A percentile compares a stretch with the other conserved stretches of the same genome.
These are phyloP conservation scores for Phoma sp. DNA, from an alignment of 2,329 filamentous ascomycete species.

Conservation along the genomic window DNA sequence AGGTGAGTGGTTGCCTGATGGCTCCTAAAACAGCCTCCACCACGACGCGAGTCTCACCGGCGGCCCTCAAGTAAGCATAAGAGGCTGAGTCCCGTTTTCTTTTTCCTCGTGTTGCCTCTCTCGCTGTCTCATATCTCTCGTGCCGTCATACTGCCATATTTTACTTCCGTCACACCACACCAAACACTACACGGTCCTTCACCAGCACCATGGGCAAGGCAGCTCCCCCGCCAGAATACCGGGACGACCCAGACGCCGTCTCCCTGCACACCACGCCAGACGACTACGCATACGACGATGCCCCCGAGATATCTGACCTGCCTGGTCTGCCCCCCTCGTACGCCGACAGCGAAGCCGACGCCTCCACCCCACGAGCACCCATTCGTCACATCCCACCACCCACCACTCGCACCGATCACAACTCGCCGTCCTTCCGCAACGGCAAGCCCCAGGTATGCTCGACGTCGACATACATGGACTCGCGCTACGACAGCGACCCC, in stretches of 20 bases:
- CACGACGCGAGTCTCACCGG: constrained; percentile 28
- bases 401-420: constrained; percentile 37
- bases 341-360: constrained; percentile 39
- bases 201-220: constrained; percentile 40
- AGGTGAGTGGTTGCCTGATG: constrained; percentile 33
- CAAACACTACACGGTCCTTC: background rate
- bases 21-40: constrained; percentile 27
- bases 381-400: constrained; percentile 39
- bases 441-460: constrained; percentile 38
- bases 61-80: constrained; percentile 20
- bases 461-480: constrained; percentile 37
- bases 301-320: constrained; percentile 37
- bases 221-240: constrained; percentile 32
- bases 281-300: constrained; percentile 47
- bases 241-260: constrained; percentile 48
- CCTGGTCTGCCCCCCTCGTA: constrained; percentile 42
- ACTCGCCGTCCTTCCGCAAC: constrained; percentile 26
- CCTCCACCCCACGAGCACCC: constrained; percentile 17
- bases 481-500: constrained; percentile 43
- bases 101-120: too few species aligned
- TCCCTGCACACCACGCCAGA: constrained; percentile 49
- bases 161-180: background rate
- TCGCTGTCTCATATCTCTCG: background rate
- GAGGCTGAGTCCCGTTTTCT: constrained; percentile 1
- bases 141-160: background rate